These are phyloP conservation scores for Gymnopilus dilepis DNA, from an alignment of 768 basidiomycete species.

Conservation along the genomic window DNA sequence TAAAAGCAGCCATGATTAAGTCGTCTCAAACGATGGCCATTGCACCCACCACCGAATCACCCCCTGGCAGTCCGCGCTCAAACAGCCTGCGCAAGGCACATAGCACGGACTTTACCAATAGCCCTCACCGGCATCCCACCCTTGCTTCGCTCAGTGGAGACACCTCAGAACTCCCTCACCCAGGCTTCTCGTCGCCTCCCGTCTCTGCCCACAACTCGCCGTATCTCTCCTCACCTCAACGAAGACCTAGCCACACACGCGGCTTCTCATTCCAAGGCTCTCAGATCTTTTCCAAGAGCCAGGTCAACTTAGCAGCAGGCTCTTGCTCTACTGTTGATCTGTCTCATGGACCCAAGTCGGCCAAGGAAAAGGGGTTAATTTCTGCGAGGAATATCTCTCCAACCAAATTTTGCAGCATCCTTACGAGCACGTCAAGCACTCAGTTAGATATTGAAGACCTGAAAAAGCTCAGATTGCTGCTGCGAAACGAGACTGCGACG, in stretches of 20 bases:
- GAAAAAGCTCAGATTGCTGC: slow-evolving; percentile 84
- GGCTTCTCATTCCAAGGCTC: slow-evolving; percentile 65
- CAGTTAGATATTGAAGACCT: slow-evolving; percentile 84
- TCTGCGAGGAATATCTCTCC: slow-evolving; percentile 60
- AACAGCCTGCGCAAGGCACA: slow-evolving; percentile 63
- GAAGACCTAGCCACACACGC: slow-evolving; percentile 57
- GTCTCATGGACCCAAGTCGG: slow-evolving; percentile 40
- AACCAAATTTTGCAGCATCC: slow-evolving; percentile 67
- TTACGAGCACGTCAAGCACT: slow-evolving; percentile 71
- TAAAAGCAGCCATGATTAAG: slow-evolving; percentile 92
- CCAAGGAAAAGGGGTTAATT: slow-evolving; percentile 47
- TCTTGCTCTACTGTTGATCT: slow-evolving; percentile 51
- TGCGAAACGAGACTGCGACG: slow-evolving; percentile 93
- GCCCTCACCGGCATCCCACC: slow-evolving; percentile 54
- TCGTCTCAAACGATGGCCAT: slow-evolving; percentile 72
- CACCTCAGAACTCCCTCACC: slow-evolving; percentile 41
- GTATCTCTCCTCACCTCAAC: slow-evolving; percentile 42
- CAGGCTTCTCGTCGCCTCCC: slow-evolving; percentile 38
- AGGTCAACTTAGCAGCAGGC: slow-evolving; percentile 45
- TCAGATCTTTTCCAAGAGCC: slow-evolving; percentile 57
- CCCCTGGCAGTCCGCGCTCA: slow-evolving; percentile 56
- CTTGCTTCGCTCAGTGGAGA: slow-evolving; percentile 43
- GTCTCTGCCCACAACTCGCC: slow-evolving; percentile 48
- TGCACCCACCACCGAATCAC: slow-evolving; percentile 39
- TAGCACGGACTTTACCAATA: slow-evolving; percentile 73